Conservation (phyloP, 495 filamentous ascomycete species). For the Mycothermus thermophilus region DNA sequence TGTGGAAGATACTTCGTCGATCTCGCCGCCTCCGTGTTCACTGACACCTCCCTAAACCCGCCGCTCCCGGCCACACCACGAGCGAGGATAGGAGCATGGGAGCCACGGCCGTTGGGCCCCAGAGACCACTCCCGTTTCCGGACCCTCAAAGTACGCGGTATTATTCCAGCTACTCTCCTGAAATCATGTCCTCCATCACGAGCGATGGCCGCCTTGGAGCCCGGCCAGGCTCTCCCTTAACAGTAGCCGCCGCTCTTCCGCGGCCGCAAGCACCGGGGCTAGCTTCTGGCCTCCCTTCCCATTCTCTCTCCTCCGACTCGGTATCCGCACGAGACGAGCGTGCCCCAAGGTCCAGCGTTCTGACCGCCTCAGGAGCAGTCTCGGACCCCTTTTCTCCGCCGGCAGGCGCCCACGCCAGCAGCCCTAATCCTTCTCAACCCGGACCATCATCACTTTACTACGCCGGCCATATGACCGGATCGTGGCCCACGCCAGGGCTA, state of each 20-base stretch:
- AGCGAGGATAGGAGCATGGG: slow-evolving; percentile 2
- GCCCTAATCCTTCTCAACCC: slow-evolving; percentile 34
- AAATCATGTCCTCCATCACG: slow-evolving; percentile 7
- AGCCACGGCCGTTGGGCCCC: slow-evolving; percentile 22
- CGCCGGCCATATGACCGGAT: slow-evolving; percentile 35
- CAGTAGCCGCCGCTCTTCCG: slow-evolving; percentile 2
- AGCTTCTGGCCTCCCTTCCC: slow-evolving; percentile 22
- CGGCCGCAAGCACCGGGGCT: slow-evolving; percentile 2
- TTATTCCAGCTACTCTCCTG: slow-evolving; percentile 14
- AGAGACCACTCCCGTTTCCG: slow-evolving; percentile 45
- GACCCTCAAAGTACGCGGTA: slow-evolving; percentile 31
- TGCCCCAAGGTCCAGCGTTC: slow-evolving; percentile 37
- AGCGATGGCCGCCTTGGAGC: slow-evolving; percentile 5
- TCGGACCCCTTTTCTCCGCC: slow-evolving; percentile 46
- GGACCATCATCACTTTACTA: slow-evolving; percentile 33
- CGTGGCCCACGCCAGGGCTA: slow-evolving; percentile 40
- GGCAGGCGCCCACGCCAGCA: slow-evolving; percentile 42
- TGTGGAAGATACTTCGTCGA: background rate
- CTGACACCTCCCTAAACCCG: background rate
- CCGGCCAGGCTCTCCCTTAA: slow-evolving; percentile 2
- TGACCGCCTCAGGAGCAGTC: slow-evolving; percentile 29
- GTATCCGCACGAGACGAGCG: too few species aligned
- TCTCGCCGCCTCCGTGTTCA: background rate
- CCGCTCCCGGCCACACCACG: background rate
- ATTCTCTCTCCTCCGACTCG: slow-evolving; percentile 34